Percentiles rank a stretch among this genome's conserved stretches.
Conservation (phyloP, 164 flowering plant genomes). For the Stephania cephalantha region DNA sequence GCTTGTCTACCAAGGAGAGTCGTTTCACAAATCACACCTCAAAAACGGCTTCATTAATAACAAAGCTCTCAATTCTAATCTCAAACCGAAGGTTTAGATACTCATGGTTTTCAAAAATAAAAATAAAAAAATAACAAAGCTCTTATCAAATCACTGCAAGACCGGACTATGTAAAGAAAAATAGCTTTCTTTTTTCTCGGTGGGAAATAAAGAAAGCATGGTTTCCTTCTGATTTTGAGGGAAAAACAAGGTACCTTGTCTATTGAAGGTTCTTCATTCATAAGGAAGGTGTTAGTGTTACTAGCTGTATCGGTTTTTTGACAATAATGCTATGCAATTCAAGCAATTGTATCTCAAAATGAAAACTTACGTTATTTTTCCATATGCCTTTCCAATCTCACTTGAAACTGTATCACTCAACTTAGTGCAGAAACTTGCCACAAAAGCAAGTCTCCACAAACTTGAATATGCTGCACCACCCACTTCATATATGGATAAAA, state of each 20-base stretch:
- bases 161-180: no score
- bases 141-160: no score
- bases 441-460: constrained; percentile 83
- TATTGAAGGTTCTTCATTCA: no score
- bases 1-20: background rate
- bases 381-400: constrained; percentile 96
- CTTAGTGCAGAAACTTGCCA: constrained; percentile 95
- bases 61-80: background rate
- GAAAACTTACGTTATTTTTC: constrained; percentile 67
- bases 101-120: no score
- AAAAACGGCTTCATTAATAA: background rate
- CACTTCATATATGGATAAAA: constrained; percentile 61
- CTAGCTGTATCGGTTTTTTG: no score
- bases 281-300: no score
- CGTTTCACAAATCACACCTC: background rate
- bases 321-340: background rate
- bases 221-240: no score
- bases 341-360: background rate
- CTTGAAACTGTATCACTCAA: constrained; percentile 95
- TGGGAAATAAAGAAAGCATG: no score
- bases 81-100: no score
- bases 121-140: no score
- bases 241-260: no score
- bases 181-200: no score
- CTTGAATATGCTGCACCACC: constrained; percentile 52